Percentiles rank a stretch among this genome's conserved stretches.
These are phyloP conservation scores for Rhodofomes roseus DNA, from an alignment of 1,284 basidiomycete species.

Conservation along the genomic window DNA sequence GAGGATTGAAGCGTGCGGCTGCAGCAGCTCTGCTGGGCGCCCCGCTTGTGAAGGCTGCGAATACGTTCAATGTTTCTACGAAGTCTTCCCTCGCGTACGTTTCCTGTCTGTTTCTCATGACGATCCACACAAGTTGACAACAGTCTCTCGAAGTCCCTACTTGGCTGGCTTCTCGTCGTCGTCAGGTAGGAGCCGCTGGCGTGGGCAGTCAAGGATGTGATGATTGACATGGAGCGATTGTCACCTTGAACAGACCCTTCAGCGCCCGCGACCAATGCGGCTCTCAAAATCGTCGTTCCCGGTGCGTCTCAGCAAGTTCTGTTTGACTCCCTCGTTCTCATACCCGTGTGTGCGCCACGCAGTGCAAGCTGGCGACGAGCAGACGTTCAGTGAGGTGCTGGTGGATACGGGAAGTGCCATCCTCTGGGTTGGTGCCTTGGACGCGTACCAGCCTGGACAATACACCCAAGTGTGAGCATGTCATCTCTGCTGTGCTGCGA, in stretches of 20 bases:
- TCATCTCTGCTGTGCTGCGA: not conserved
- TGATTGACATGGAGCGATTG: not conserved
- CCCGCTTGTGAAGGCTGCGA: not conserved
- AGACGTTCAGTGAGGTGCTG: slow-evolving; percentile 12
- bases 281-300: slow-evolving; percentile 5
- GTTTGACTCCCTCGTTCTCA: not conserved
- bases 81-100: not conserved
- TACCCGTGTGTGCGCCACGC: not conserved
- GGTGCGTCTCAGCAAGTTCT: not conserved
- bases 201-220: too few species aligned
- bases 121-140: too few species aligned
- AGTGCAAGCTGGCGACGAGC: slow-evolving; percentile 10
- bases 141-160: not conserved
- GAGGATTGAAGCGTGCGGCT: not conserved
- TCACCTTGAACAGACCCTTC: slow-evolving; percentile 3
- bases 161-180: not conserved
- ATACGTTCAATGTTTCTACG: not conserved
- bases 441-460: slow-evolving; percentile 7
- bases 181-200: not conserved
- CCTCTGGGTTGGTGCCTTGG: slow-evolving; percentile 13
- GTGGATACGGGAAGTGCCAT: slow-evolving; percentile 15
- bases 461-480: slow-evolving; percentile 6
- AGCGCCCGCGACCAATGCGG: slow-evolving; percentile 7
- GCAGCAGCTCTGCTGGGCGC: not conserved
- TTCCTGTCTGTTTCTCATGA: not conserved